Conservation (phyloP, 495 filamentous ascomycete species). For the Tuber umbilicatum region DNA sequence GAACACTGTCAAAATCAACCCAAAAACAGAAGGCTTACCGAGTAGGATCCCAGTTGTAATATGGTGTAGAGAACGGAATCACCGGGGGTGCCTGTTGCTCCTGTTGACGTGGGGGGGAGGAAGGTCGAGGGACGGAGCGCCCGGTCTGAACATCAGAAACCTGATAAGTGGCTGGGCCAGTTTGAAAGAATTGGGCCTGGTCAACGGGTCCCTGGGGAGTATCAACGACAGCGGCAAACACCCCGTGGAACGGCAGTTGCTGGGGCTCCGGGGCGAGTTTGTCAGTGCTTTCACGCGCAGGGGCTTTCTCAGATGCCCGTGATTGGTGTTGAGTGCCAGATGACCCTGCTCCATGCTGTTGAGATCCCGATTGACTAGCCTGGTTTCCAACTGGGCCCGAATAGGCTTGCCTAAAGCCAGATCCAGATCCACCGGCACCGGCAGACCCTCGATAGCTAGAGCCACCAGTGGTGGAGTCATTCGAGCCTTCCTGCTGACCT, state of each 20-base stretch:
- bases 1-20: conserved; percentile 4
- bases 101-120: background rate
- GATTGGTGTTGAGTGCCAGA: conserved; percentile 4
- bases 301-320: background rate
- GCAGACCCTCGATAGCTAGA: background rate
- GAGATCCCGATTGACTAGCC: conserved; percentile 1
- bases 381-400: conserved; percentile 2
- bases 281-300: background rate
- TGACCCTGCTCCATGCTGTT: background rate
- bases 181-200: conserved; percentile 37
- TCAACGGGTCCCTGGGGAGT: conserved; percentile 36
- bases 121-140: background rate
- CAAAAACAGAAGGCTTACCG: conserved; percentile 27
- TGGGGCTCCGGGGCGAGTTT: conserved; percentile 16
- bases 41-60: conserved; percentile 37
- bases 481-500: conserved; percentile 1
- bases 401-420: conserved; percentile 4
- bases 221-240: conserved; percentile 31
- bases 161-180: conserved; percentile 32
- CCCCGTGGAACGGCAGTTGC: conserved; percentile 26
- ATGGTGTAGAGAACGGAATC: conserved; percentile 8
- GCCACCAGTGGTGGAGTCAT: background rate
- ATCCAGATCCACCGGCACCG: background rate
- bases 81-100: background rate
- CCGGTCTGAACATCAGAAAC: conserved; percentile 6